Evolutionary conservation across 768 basidiomycete genomes (phyloP).

Genomic region (Collybia mongolica): DNA sequence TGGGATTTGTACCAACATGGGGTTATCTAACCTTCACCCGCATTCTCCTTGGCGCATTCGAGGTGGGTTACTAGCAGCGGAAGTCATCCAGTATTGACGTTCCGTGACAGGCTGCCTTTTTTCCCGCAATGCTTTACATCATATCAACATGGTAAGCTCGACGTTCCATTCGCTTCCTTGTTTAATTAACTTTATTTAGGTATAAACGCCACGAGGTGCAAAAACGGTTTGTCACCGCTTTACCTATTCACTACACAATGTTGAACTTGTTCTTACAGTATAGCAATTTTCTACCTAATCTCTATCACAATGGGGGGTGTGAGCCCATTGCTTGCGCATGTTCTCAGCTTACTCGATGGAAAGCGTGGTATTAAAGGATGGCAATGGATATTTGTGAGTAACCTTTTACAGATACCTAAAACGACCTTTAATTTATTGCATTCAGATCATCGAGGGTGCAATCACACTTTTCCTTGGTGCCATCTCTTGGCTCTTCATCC

Average conservation of each 20-base stretch:
- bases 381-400: constrained; percentile 49
- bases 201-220: constrained; percentile 48
- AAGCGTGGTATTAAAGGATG: constrained; percentile 40
- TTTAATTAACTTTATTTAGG: constrained; percentile 22
- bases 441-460: constrained; percentile 44
- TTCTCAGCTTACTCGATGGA: constrained; percentile 38
- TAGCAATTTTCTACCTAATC: constrained; percentile 39
- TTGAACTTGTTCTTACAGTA: constrained; percentile 16
- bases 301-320: constrained; percentile 39
- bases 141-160: constrained; percentile 41
- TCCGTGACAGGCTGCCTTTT: constrained; percentile 35
- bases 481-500: constrained; percentile 40
- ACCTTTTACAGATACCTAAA: too few relatives aligned
- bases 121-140: constrained; percentile 44
- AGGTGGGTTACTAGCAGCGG: constrained; percentile 21
- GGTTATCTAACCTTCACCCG: constrained; percentile 37
- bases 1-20: constrained; percentile 45
- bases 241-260: neutral
- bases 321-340: constrained; percentile 44
- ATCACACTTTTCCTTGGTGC: constrained; percentile 40
- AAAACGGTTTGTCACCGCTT: constrained; percentile 28
- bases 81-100: neutral
- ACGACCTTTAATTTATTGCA: neutral
- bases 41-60: constrained; percentile 43
- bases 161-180: neutral